Evolutionary conservation across 805 yeast species (phyloP).

Genomic region (Candida saitoana): DNA sequence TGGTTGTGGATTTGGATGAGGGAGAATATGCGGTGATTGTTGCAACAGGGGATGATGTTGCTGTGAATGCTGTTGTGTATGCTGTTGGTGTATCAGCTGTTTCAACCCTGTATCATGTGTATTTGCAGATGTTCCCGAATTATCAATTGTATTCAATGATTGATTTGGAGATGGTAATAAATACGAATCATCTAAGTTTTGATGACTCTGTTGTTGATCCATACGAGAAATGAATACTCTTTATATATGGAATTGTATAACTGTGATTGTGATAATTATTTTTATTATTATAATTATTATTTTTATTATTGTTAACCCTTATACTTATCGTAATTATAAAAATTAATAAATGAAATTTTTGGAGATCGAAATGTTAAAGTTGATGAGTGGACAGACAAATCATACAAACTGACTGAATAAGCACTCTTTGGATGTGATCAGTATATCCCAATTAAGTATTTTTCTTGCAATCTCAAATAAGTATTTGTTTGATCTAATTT

Average conservation of each 20-base stretch:
- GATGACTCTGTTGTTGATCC: constrained; percentile 5
- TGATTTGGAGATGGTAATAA: constrained; percentile 2
- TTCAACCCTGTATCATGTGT: neutral
- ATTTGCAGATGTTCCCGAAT: neutral
- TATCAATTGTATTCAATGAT: neutral
- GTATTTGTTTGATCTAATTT: neutral
- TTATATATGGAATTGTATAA: neutral
- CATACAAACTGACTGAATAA: neutral
- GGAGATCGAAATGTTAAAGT: neutral
- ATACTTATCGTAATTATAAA: neutral
- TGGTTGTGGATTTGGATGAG: neutral
- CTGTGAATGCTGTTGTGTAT: constrained; percentile 5
- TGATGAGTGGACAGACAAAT: neutral
- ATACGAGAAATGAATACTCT: constrained; percentile 1
- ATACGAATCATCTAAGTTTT: constrained; percentile 3
- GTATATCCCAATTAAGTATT: neutral
- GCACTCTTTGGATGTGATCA: neutral
- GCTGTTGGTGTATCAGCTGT: constrained; percentile 6
- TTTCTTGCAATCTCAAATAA: neutral
- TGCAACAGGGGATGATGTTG: constrained; percentile 9
- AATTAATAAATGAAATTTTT: neutral
- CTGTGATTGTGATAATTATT: too few species aligned
- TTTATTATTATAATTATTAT: too few species aligned
- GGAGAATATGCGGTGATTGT: constrained; percentile 7
- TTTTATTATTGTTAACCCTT: neutral